A percentile compares a stretch with the other conserved stretches of the same genome.
phyloP scores from a whole-genome alignment of 345 rosid species.

The Combretum micranthum region DNA sequence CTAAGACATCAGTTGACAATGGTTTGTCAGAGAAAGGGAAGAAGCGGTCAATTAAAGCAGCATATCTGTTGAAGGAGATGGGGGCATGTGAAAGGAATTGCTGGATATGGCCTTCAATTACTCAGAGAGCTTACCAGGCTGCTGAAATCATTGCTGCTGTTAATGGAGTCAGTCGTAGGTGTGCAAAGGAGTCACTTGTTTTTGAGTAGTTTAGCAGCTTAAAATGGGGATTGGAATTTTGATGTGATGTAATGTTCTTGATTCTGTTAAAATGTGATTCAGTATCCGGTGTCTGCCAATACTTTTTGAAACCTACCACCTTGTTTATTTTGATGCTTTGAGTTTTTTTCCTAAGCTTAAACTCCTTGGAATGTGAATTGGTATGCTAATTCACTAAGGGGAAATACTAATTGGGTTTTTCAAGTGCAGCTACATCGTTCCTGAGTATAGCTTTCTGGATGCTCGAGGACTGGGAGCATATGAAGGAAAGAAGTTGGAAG shows the following conservation, averaged over 20 bases:
- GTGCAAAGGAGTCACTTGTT: not conserved
- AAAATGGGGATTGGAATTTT: not conserved
- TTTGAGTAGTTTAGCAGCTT: not conserved
- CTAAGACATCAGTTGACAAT: slow-evolving; percentile 78
- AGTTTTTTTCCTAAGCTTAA: no score
- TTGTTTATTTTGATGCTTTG: no score
- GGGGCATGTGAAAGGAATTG: slow-evolving; percentile 78
- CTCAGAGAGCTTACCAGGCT: slow-evolving; percentile 94
- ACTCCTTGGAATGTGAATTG: no score
- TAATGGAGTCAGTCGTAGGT: slow-evolving; percentile 73
- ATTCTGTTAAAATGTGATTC: no score
- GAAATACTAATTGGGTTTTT: not conserved
- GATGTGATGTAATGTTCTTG: no score
- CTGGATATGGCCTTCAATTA: slow-evolving; percentile 98
- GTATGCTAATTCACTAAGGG: no score
- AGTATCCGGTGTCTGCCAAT: no score
- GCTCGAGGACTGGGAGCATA: slow-evolving; percentile 96
- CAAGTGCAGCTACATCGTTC: slow-evolving; percentile 68
- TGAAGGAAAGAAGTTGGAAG: slow-evolving; percentile 75
- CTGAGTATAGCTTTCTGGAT: slow-evolving; percentile 89
- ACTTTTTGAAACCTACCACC: no score
- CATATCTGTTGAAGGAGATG: slow-evolving; percentile 55
- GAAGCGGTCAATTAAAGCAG: slow-evolving; percentile 67
- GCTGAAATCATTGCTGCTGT: slow-evolving; percentile 80
- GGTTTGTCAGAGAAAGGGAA: slow-evolving; percentile 83